These are phyloP conservation scores for Ustilaginoidea virens DNA, from an alignment of 2,329 filamentous ascomycete genomes.

Conservation along the genomic window DNA sequence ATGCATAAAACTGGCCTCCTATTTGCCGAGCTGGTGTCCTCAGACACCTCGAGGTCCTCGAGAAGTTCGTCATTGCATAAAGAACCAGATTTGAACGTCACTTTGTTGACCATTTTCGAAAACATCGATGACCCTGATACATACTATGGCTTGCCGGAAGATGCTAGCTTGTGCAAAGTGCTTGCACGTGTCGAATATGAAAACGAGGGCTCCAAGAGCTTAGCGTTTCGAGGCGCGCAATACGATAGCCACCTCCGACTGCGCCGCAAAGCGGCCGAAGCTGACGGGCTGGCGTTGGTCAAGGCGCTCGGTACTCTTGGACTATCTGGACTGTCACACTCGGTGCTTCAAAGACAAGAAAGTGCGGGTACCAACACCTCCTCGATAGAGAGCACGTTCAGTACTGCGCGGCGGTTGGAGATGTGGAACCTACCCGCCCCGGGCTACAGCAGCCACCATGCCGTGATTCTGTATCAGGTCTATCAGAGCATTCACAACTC, in stretches of 20 bases:
- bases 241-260: slow-evolving; percentile 71
- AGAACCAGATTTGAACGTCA: slow-evolving; percentile 42
- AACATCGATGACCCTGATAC: slow-evolving; percentile 92
- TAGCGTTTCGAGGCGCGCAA: slow-evolving; percentile 81
- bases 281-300: slow-evolving; percentile 55
- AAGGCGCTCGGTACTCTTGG: slow-evolving; percentile 68
- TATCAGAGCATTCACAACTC: slow-evolving; percentile 67
- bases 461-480: slow-evolving; percentile 60
- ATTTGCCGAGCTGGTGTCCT: slow-evolving; percentile 59
- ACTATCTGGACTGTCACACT: slow-evolving; percentile 71
- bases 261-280: slow-evolving; percentile 34
- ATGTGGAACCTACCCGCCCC: slow-evolving; percentile 84
- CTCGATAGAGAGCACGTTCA: slow-evolving; percentile 57
- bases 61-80: slow-evolving; percentile 48
- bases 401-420: slow-evolving; percentile 67
- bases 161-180: slow-evolving; percentile 60
- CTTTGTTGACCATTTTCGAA: slow-evolving; percentile 72
- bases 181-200: slow-evolving; percentile 79
- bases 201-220: slow-evolving; percentile 67
- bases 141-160: slow-evolving; percentile 81
- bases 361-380: slow-evolving; percentile 39
- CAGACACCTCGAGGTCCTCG: slow-evolving; percentile 39
- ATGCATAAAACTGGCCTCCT: slow-evolving; percentile 81
- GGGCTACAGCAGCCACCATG: slow-evolving; percentile 41
- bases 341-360: slow-evolving; percentile 55